These are phyloP conservation scores for Coffea humblotiana DNA, from an alignment of 305 asterid genomes.

Conservation along the genomic window DNA sequence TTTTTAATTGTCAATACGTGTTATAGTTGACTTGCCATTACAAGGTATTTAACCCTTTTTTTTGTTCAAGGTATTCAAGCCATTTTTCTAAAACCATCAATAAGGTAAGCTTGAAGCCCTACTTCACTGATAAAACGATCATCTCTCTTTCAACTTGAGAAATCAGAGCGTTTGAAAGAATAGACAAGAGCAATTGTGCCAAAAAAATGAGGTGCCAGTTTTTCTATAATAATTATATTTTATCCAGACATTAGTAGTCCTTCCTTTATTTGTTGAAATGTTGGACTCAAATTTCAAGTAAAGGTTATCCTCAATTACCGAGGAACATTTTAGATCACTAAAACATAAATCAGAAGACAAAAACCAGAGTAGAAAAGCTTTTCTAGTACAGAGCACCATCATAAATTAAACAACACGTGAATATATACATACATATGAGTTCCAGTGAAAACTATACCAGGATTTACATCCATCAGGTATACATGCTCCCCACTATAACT, in stretches of 20 bases:
- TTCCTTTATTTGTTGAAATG: background rate
- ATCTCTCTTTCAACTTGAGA: no score
- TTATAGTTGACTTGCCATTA: background rate
- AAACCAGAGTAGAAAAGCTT: background rate
- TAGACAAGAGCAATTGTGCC: no score
- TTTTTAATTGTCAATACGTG: no score
- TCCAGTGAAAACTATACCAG: slow-evolving; percentile 40
- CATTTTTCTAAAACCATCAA: background rate
- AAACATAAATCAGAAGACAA: background rate
- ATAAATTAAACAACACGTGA: no score
- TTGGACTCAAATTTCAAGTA: background rate
- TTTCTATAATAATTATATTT: background rate
- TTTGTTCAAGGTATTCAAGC: background rate
- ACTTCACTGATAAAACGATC: no score
- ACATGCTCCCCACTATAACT: slow-evolving; percentile 97
- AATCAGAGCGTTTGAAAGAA: no score
- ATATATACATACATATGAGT: background rate
- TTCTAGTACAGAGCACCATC: background rate
- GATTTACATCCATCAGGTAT: slow-evolving; percentile 87
- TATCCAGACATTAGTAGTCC: background rate
- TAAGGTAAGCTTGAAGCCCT: background rate
- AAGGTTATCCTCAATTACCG: background rate
- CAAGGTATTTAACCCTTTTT: background rate
- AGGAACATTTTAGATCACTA: background rate
- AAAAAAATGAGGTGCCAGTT: background rate